Conservation (phyloP, 2,329 filamentous ascomycete genomes). For the Cladosporium sphaerospermum region DNA sequence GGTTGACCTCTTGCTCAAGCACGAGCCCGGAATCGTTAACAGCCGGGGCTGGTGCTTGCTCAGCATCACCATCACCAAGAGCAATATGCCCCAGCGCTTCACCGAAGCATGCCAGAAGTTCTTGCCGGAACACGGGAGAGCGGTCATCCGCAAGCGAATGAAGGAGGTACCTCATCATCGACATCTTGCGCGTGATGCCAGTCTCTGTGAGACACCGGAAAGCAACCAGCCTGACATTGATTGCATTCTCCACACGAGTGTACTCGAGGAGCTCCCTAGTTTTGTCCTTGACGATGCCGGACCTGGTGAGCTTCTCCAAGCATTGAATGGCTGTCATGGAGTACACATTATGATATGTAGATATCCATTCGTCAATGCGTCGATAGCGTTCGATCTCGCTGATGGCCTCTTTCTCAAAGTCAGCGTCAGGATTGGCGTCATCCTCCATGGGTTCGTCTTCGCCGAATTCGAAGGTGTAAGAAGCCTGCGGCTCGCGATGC, state of each 20-base stretch:
- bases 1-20: constrained; percentile 50
- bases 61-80: constrained; percentile 43
- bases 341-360: constrained; percentile 60
- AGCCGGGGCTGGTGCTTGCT: constrained; percentile 26
- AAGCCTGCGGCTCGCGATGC: constrained; percentile 23
- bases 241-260: constrained; percentile 53
- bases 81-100: constrained; percentile 53
- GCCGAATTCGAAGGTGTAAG: constrained; percentile 34
- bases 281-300: constrained; percentile 47
- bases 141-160: constrained; percentile 51
- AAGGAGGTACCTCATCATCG: constrained; percentile 51
- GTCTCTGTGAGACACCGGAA: constrained; percentile 53
- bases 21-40: constrained; percentile 43
- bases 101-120: constrained; percentile 48
- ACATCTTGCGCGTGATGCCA: constrained; percentile 46
- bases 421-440: constrained; percentile 46
- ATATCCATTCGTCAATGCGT: constrained; percentile 61
- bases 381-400: constrained; percentile 58
- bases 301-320: constrained; percentile 49
- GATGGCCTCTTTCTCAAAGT: constrained; percentile 51
- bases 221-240: constrained; percentile 54
- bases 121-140: constrained; percentile 52
- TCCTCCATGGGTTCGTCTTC: constrained; percentile 43
- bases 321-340: constrained; percentile 57
- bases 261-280: constrained; percentile 56